These are phyloP conservation scores for Geum urbanum DNA, from an alignment of 306 rosid species.

Conservation along the genomic window DNA sequence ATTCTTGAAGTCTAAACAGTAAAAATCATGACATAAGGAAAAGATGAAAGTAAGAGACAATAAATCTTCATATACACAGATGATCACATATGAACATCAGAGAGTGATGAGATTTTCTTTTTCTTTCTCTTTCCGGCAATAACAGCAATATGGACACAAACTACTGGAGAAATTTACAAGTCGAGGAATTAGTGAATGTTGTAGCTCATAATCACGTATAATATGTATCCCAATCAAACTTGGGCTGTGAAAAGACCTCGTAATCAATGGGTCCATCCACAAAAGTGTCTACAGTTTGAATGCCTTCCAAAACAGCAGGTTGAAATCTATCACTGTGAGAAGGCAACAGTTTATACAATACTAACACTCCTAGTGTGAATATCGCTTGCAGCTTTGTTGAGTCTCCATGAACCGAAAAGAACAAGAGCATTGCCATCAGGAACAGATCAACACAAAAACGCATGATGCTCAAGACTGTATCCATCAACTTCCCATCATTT, in stretches of 20 bases:
- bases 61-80: not conserved
- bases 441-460: slow-evolving; percentile 83
- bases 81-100: slow-evolving; percentile 25
- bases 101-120: not conserved
- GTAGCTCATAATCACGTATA: slow-evolving; percentile 43
- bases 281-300: slow-evolving; percentile 70
- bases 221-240: slow-evolving; percentile 84
- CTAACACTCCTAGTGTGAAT: slow-evolving; percentile 80
- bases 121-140: slow-evolving; percentile 1
- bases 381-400: slow-evolving; percentile 92
- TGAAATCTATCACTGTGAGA: slow-evolving; percentile 53
- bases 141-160: slow-evolving; percentile 24
- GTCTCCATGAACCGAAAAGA: slow-evolving; percentile 90
- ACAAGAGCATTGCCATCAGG: slow-evolving; percentile 83
- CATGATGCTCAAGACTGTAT: slow-evolving; percentile 83
- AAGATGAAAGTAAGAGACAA: no score
- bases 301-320: slow-evolving; percentile 59
- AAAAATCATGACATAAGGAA: no score
- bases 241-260: slow-evolving; percentile 82
- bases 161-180: slow-evolving; percentile 17
- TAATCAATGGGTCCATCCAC: slow-evolving; percentile 79
- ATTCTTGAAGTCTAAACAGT: no score
- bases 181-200: slow-evolving; percentile 18
- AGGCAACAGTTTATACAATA: slow-evolving; percentile 69
- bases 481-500: slow-evolving; percentile 89